Base-by-base conservation (phyloP, 768 basidiomycete species). In the Peribolospora kevripleyi region DNA sequence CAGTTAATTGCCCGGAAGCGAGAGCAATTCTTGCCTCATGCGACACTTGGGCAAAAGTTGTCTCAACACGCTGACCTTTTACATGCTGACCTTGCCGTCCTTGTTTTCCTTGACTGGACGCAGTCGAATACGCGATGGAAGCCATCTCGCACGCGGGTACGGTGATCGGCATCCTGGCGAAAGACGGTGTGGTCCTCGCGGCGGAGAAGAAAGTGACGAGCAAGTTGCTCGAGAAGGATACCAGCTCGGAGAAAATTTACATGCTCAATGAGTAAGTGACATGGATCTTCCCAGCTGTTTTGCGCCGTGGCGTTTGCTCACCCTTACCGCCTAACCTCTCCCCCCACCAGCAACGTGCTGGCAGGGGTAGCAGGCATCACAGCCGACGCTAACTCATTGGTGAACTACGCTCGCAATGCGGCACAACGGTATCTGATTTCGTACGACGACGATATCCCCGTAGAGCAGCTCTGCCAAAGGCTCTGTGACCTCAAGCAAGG, bases 121-220 rank as follows among this genome's bases (percentile, higher is more conserved):
- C 50, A 91, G 91, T 97, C 72, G 91, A 98, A 72, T 98, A 98
- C 76, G 91, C 91, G 48, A 93, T 97, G 86, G 93, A 97, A 67
- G 87, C 88, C 56, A 95, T 97, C 73, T 93, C 88, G 39, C 83
- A 88, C 64, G 87, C 86, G 14, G 85, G 85, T 54, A 84, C 66
- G 0, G 65, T 67, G 38, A 57, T 66, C 45, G 65, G 65, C 14
- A 64, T 67, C 51, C 52, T 54, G 43, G 57, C 56, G 39, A 82
- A 78, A 62, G 83, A 88, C 59, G 88, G 88, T 0, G 82, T 91
- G 13, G 84, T 91, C 7, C 73, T 91, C 3, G 88, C 84, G 0
- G 88, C 82, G 5, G 84, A 98, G 75, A 91, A 91, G 76, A 93
- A 91, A 70, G 88, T 97, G 40, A 97, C 93, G 0, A 88, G 88